Base-by-base conservation (phyloP, 2,329 filamentous ascomycete genomes). In the Aspergillus neotritici region DNA sequence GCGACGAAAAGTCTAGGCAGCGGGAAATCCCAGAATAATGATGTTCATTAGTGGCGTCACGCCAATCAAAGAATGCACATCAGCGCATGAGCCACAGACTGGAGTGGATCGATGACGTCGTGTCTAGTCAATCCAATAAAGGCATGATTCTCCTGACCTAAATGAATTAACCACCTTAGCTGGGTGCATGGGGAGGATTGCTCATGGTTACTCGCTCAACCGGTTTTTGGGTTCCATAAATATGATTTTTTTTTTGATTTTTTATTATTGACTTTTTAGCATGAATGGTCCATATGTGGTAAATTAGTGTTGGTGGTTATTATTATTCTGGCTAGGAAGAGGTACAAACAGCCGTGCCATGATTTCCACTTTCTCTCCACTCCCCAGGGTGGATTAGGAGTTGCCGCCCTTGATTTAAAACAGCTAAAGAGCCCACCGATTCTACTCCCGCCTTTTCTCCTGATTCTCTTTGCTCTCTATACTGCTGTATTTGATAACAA, bases 21-120 rank as follows among this genome's bases (percentile, higher is more conserved):
- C 30, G 32, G 37, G 39, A 48, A 47, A 41, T 38, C 43, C 41
- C 29, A 37, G 21, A 25, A 25, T 25, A 25, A 25, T 25, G 21
- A 32, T 41, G 42, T 34, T 41, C 35, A 47, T 48, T 42, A 45
- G n/a, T 21, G 13, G 12, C 17, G 15, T 30, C 47, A 31, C 17
- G 17, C 47, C 47, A 49, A 48, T 48, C 12, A 41, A 33, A 31
- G 5, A 10, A 34, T 10, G 11, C 10, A 34, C 29, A 10, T 12
- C 13, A 29, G n/a, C 15, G 31, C 39, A 41, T 46, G 49, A 52
- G 49, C 49, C 47, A 50, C 47, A 50, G 48, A 30, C 37, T 37
- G 40, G 40, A 14, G 43, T 43, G 41, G 40, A 37, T n/a, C 35
- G 15, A 53, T 53, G 51, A 53, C 21, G 21, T 25, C 21, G 21